Evolutionary conservation across 805 yeast species (phyloP).

Genomic region (Ogataea siamensis): DNA sequence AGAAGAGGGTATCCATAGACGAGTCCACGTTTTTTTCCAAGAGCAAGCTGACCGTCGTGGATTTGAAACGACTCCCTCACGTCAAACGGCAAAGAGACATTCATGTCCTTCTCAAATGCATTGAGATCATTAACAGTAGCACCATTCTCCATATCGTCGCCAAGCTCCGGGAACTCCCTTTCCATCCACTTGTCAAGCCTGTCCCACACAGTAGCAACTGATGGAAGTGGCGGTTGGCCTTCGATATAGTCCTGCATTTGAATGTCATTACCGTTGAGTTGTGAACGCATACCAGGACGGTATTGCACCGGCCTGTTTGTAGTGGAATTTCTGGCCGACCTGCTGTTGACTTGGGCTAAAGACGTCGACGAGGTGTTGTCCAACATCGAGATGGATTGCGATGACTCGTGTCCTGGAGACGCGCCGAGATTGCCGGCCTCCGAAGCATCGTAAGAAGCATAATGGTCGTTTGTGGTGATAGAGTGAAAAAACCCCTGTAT

Average conservation of each 20-base stretch:
- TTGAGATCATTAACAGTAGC: conserved; percentile 78
- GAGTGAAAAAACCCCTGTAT: conserved; percentile 42
- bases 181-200: conserved; percentile 84
- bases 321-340: conserved; percentile 40
- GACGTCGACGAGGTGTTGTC: conserved; percentile 34
- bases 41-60: conserved; percentile 88
- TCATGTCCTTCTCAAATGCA: conserved; percentile 82
- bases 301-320: conserved; percentile 39
- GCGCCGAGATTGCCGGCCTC: conserved; percentile 31
- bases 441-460: conserved; percentile 48
- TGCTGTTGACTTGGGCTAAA: conserved; percentile 36
- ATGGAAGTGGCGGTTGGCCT: conserved; percentile 53
- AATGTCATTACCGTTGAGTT: conserved; percentile 55
- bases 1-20: conserved; percentile 77
- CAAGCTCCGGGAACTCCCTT: conserved; percentile 75
- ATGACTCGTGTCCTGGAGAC: conserved; percentile 23
- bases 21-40: conserved; percentile 74
- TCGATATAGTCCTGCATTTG: conserved; percentile 39
- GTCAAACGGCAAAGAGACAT: conserved; percentile 71
- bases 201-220: conserved; percentile 82
- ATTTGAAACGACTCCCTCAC: conserved; percentile 74
- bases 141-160: conserved; percentile 71
- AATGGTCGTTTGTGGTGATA: conserved; percentile 57
- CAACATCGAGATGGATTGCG: conserved; percentile 31
- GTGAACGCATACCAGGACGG: conserved; percentile 40